Conservation (phyloP, 192 early-diverging fungal genomes). For the Haplosporangium gracile region DNA sequence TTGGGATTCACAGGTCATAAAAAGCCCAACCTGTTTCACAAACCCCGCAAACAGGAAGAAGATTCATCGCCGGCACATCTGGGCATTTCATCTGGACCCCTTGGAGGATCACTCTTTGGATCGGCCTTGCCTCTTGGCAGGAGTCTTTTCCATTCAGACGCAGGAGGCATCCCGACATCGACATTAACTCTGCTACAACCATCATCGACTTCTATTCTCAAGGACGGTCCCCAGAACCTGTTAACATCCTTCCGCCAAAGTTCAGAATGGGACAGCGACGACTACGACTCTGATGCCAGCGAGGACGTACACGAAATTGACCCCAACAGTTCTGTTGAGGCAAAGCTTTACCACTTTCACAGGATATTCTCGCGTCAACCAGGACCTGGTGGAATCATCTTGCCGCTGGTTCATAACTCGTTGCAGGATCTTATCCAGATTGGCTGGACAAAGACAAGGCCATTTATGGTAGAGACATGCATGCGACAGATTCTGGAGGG, state of each 20-base stretch:
- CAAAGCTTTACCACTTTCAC: background rate
- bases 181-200: background rate
- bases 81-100: background rate
- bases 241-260: slow-evolving; percentile 5
- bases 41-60: background rate
- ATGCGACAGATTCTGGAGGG: slow-evolving; percentile 48
- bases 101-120: slow-evolving; percentile 20
- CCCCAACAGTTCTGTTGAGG: background rate
- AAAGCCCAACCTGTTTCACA: slow-evolving; percentile 15
- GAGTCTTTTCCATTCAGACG: slow-evolving; percentile 30
- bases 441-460: slow-evolving; percentile 43
- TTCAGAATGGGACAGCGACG: slow-evolving; percentile 15
- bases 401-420: slow-evolving; percentile 25
- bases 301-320: background rate
- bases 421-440: slow-evolving; percentile 32
- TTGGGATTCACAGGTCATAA: slow-evolving; percentile 35
- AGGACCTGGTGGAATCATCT: slow-evolving; percentile 31
- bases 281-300: slow-evolving; percentile 15
- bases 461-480: slow-evolving; percentile 29
- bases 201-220: background rate
- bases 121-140: background rate
- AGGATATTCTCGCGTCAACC: slow-evolving; percentile 38
- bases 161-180: background rate
- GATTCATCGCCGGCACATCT: background rate
- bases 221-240: background rate